Evolutionary conservation across 1,139 yeast genomes (phyloP).

Genomic region (Pichia sp.): DNA sequence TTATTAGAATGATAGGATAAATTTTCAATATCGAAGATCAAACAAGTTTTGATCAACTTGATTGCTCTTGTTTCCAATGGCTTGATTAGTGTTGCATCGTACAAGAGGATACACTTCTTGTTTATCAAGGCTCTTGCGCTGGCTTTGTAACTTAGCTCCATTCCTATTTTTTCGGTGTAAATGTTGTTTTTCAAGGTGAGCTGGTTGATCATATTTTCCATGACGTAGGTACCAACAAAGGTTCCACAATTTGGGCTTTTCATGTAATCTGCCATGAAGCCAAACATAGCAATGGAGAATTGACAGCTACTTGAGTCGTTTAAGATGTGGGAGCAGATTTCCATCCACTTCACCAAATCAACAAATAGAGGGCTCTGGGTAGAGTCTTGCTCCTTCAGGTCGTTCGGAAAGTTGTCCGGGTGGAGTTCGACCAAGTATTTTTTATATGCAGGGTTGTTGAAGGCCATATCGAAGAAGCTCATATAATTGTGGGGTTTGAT

Average conservation of each 20-base stretch:
- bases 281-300: slow-evolving; percentile 39
- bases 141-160: slow-evolving; percentile 39
- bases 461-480: slow-evolving; percentile 52
- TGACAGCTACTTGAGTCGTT: slow-evolving; percentile 40
- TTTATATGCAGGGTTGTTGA: slow-evolving; percentile 39
- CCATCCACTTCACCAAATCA: slow-evolving; percentile 44
- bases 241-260: slow-evolving; percentile 24
- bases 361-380: slow-evolving; percentile 21
- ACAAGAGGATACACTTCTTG: slow-evolving; percentile 37
- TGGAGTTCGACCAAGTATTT: slow-evolving; percentile 23
- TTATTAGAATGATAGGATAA: slow-evolving; percentile 50
- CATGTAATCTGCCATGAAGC: slow-evolving; percentile 35
- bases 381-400: slow-evolving; percentile 15
- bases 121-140: slow-evolving; percentile 41
- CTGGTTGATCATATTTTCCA: slow-evolving; percentile 29
- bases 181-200: slow-evolving; percentile 28
- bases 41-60: slow-evolving; percentile 42
- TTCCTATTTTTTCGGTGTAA: slow-evolving; percentile 32
- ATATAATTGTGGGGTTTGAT: slow-evolving; percentile 49
- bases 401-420: slow-evolving; percentile 7
- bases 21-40: slow-evolving; percentile 53
- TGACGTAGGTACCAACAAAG: slow-evolving; percentile 30
- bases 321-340: slow-evolving; percentile 36
- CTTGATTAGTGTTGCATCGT: slow-evolving; percentile 35
- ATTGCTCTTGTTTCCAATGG: slow-evolving; percentile 33